Evolutionary conservation across 2,329 filamentous ascomycete genomes (phyloP), one percentile per base, ranked within the genome.

Genomic region (Aspergillus tamarii): DNA sequence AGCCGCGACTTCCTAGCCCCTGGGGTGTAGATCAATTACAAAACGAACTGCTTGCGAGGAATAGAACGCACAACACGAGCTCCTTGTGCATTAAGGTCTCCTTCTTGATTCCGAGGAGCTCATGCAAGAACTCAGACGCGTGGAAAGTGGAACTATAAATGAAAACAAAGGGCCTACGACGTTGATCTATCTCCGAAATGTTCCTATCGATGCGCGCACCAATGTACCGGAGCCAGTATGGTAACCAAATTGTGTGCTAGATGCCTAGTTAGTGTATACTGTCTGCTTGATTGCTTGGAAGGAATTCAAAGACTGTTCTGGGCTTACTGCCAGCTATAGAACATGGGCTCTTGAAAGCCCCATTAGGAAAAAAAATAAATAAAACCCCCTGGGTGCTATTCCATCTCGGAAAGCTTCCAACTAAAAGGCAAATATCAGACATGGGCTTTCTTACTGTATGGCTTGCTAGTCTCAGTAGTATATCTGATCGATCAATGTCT

Each of bases 51-150:
- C 16, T 82, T 99, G 95, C 82, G 95, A 99, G 83, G 95, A 93
- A 63, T 41, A 95, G 95, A 79, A 99, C 95, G 68, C 99, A 99
- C 81, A 98, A 99, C 79, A 79, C 92, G 95, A 85, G 98, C 95
- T 43, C 89, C 99, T 55, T 98, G 94, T 98, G 50, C 94, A 98
- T 83, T 81, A 98, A 72, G 91, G 92, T 80, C 82, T 90, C 64
- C 76, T 91, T 64, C 82, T 90, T 36, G 88, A 94, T 77, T 93
- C 97, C 63, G 94, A 94, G 71, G 95, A 92, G 59, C 93, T 97
- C 84, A 98, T 98, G 94, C 94, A 98, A 84, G 94, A 98, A 84
- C 89, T 98, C 72, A 89, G 94, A 73, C 89, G 94, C 87, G 94
- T 98, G 57, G 88, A 94, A 76, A 93, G 89, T 81, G 94, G 94